Conservation (phyloP, 2,329 filamentous ascomycete species). For the Ophiostoma tasmaniense region DNA sequence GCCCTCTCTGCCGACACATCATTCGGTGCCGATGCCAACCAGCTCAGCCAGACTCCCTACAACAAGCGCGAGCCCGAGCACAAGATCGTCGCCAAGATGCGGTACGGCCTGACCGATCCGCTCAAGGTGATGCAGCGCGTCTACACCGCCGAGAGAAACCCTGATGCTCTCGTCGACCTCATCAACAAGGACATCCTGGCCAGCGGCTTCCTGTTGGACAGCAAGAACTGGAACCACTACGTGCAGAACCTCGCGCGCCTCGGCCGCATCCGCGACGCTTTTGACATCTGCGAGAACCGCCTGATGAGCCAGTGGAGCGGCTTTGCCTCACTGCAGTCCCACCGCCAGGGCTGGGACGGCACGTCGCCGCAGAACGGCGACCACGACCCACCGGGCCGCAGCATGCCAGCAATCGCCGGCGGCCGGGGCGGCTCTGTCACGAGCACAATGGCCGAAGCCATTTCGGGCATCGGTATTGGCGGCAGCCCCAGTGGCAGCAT, state of each 20-base stretch:
- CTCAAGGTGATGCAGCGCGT: conserved; percentile 43
- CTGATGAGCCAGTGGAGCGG: conserved; percentile 75
- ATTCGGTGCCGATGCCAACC: background rate
- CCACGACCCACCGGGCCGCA: background rate
- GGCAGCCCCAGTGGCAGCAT: too few species aligned
- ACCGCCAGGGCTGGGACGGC: background rate
- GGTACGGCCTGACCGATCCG: conserved; percentile 45
- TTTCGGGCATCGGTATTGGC: background rate
- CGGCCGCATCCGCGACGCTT: conserved; percentile 56
- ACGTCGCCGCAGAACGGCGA: background rate
- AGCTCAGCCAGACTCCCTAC: background rate
- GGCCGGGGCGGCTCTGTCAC: background rate
- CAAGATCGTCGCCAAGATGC: conserved; percentile 37
- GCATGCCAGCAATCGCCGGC: background rate
- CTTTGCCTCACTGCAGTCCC: conserved; percentile 43
- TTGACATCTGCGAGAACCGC: conserved; percentile 62
- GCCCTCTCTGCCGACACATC: background rate
- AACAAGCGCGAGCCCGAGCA: conserved; percentile 13
- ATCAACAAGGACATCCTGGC: conserved; percentile 39
- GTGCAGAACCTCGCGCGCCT: conserved; percentile 58
- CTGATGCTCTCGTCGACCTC: conserved; percentile 44
- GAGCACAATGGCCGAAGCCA: background rate
- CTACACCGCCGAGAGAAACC: conserved; percentile 33
- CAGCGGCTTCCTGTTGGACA: conserved; percentile 66
- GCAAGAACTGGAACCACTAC: conserved; percentile 71